A percentile compares a stretch with the other conserved stretches of the same genome.
phyloP scores from a whole-genome alignment of 1,139 yeast genomes.

The Protomyces pachydermus region DNA sequence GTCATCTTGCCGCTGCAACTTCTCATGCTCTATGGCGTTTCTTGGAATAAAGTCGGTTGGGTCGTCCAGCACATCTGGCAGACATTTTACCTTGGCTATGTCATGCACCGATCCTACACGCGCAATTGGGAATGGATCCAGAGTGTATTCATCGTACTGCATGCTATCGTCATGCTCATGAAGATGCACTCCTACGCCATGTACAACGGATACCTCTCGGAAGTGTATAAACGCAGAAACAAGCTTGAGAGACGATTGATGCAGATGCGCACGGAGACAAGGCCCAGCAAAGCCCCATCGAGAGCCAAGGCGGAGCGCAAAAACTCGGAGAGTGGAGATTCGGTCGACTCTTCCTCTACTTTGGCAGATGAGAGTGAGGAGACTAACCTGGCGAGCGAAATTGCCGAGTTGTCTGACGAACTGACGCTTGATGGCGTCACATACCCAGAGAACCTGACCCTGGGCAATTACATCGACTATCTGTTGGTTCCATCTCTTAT shows the following conservation, averaged over 20 bases:
- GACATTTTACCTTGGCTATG: slow-evolving; percentile 32
- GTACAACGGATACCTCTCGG: slow-evolving; percentile 85
- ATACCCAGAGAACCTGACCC: slow-evolving; percentile 70
- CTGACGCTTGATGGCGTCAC: slow-evolving; percentile 41
- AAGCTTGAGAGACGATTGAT: slow-evolving; percentile 27
- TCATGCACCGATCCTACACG: slow-evolving; percentile 14
- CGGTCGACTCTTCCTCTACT: neutral
- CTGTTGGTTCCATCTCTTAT: slow-evolving; percentile 30
- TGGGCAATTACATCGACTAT: slow-evolving; percentile 35
- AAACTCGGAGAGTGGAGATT: neutral
- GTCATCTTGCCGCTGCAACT: slow-evolving; percentile 50
- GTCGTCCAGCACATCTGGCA: slow-evolving; percentile 50
- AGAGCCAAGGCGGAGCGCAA: neutral
- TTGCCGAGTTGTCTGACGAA: slow-evolving; percentile 62
- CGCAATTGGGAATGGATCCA: slow-evolving; percentile 62
- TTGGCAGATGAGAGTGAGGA: slow-evolving; percentile 23
- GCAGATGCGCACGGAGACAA: neutral
- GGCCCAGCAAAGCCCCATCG: neutral
- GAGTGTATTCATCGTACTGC: slow-evolving; percentile 71
- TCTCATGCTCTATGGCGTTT: slow-evolving; percentile 40
- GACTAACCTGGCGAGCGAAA: slow-evolving; percentile 41
- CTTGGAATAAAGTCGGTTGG: slow-evolving; percentile 56
- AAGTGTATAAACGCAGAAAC: slow-evolving; percentile 41
- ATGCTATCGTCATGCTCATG: slow-evolving; percentile 81
- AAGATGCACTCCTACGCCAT: slow-evolving; percentile 87